Evolutionary conservation across 495 filamentous ascomycete species (phyloP).

Genomic region (Aspergillus baeticus): DNA sequence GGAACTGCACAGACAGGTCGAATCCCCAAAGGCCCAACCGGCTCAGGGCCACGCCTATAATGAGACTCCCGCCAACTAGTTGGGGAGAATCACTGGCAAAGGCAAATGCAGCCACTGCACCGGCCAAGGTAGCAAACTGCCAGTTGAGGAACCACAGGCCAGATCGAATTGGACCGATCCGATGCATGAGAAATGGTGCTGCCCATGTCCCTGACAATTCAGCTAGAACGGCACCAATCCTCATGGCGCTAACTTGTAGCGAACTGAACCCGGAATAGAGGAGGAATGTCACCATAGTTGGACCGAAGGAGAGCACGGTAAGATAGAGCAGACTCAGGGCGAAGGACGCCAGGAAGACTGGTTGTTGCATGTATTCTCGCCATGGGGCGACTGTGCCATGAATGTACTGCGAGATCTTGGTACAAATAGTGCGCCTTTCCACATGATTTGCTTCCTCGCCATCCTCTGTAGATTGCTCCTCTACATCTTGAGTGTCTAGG

Average conservation of each 20-base stretch:
- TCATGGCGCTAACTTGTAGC: slow-evolving; percentile 50
- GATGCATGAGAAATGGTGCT: slow-evolving; percentile 49
- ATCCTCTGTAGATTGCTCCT: background rate
- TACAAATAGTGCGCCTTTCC: background rate
- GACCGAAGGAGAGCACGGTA: slow-evolving; percentile 57
- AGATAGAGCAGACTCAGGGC: slow-evolving; percentile 56
- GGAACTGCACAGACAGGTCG: slow-evolving; percentile 62
- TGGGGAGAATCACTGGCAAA: slow-evolving; percentile 27
- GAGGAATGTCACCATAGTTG: slow-evolving; percentile 61
- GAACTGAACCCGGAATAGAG: slow-evolving; percentile 54
- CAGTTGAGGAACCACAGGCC: slow-evolving; percentile 66
- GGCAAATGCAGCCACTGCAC: slow-evolving; percentile 39
- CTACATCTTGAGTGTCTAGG: background rate
- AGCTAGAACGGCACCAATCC: slow-evolving; percentile 51
- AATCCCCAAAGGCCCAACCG: slow-evolving; percentile 67
- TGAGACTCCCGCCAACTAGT: slow-evolving; percentile 45
- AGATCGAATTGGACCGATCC: slow-evolving; percentile 55
- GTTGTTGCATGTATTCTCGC: slow-evolving; percentile 40
- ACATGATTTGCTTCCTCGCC: background rate
- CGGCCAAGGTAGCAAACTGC: slow-evolving; percentile 54
- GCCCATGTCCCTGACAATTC: slow-evolving; percentile 50
- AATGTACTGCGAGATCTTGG: slow-evolving; percentile 5
- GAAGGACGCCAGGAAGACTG: slow-evolving; percentile 54
- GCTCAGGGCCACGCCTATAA: slow-evolving; percentile 53
- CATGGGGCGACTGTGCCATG: slow-evolving; percentile 22